Base-by-base conservation (phyloP, 2,329 filamentous ascomycete species). In the Leptographium lundbergii region DNA sequence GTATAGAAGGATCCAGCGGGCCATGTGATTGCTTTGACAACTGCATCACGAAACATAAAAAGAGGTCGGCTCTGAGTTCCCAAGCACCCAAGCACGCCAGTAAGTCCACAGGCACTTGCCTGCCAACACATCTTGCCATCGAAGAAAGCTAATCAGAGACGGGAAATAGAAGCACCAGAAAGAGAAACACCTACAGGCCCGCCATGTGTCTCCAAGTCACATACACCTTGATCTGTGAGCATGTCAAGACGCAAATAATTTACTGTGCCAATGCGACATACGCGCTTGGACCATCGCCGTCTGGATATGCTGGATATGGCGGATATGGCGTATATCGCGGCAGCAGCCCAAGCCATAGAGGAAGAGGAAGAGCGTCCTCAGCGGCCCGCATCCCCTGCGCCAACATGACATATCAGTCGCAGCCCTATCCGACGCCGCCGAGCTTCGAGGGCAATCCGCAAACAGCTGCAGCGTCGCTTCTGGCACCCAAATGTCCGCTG, bases 201-300 rank as follows among this genome's bases (percentile, higher is more conserved):
- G 22, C 42, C 59, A 80, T 80, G 77, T 80, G 77, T 64, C 76
- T 75, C 64, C 74, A 77, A 61, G 72, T 74, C 57, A 74, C 71
- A 54, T 79, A 79, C 66, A 77, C 74, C 39, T 70, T 80, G 57
- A 72, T 74, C 53, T 81, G 78, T 66, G 76, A 78, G 67, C 77
- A 81, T 66, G 71, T 79, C 64, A 71, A 71, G 61, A 75, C 72
- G 19, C 69, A 73, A 59, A 73, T 70, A 42, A 69, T 71, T 59
- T 77, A 75, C 70, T 81, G 77, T 63, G 62, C 71, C 17, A 70
- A 73, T n/a, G 74, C 74, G 7, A 53, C 58, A 3, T 45, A 48
- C 17, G 42, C 54, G n/a, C 54, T 48, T 1, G 39, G 32, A 4
- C 52, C 60, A 11, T 47, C 29, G 3, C 54, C 27, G 36, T 45